Evolutionary conservation across 2,329 filamentous ascomycete species (phyloP).

Genomic region (Didymosphaeria variabile): DNA sequence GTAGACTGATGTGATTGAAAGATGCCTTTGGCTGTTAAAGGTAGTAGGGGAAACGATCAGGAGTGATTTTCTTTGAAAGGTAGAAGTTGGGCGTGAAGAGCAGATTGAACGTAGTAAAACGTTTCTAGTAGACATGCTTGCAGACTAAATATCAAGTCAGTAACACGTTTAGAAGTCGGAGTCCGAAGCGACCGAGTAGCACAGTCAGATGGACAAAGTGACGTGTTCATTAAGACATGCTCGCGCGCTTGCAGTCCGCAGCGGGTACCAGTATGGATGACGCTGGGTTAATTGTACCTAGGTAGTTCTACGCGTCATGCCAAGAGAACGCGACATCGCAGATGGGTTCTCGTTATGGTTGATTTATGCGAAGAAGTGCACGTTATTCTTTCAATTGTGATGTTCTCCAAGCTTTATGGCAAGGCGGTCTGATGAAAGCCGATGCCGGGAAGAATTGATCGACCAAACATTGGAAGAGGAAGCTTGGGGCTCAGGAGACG

Average conservation of each 20-base stretch:
- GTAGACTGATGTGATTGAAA: slow-evolving; percentile 31
- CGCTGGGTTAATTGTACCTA: slow-evolving; percentile 4
- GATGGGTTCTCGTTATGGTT: neutral
- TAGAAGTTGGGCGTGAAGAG: neutral
- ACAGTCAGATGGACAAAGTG: neutral
- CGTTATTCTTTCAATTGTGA: neutral
- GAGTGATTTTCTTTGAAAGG: neutral
- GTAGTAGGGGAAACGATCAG: neutral
- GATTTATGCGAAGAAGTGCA: neutral
- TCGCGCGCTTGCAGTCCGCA: neutral
- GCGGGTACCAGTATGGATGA: slow-evolving; percentile 2
- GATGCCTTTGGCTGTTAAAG: slow-evolving; percentile 20
- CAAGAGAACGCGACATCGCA: slow-evolving; percentile 2
- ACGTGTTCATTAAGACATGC: slow-evolving; percentile 5
- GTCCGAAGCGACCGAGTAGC: neutral
- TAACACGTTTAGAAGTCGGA: neutral
- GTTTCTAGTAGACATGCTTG: neutral
- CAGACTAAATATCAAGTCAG: neutral
- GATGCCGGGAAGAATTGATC: no score
- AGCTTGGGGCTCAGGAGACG: no score
- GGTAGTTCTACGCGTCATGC: slow-evolving; percentile 14
- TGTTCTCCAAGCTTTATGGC: no score
- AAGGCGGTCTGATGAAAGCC: no score
- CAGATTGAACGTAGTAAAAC: slow-evolving; percentile 7
- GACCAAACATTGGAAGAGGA: no score